Base-by-base conservation (phyloP, 1,284 basidiomycete species). In the Ustilago xerochloae region DNA sequence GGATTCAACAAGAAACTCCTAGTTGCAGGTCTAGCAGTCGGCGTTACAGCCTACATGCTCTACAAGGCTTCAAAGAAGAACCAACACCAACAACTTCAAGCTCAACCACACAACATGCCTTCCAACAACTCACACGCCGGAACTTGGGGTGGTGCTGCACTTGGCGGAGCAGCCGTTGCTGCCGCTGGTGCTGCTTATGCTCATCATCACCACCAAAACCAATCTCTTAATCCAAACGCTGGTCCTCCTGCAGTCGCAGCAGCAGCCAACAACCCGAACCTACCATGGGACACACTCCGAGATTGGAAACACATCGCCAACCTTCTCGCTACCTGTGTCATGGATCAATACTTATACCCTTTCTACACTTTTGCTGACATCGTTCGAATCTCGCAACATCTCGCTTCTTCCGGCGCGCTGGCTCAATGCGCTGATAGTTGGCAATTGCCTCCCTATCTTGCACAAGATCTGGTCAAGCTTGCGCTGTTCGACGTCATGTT, bases 401-500 rank as follows among this genome's bases (percentile, higher is more conserved):
- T 81, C 16, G 79, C 77, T 12, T 35, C 24, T 22, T 63, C 67
- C 1, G 78, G 76, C n/a, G 67, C 72, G 5, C 62, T 81, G 4
- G 62, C 47, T 3, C 62, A 70, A 30, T 63, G 61, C 29, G 74
- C 71, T 7, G 77, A 81, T n/a, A 54, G 71, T 15, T 81, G 79
- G 79, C 60, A 79, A 46, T 32, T 81, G n/a, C 79, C 79, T 6
- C 79, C 79, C 12, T 75, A 67, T 15, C 53, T 81, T 7, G 79
- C 71, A 5, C 74, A 79, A 33, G 79, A 81, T 60, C 55, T 81
- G 30, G 77, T 79, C 51, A 81, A 81, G 51, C 59, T 81, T 18
- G 75, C 77, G 28, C 53, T 81, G 18, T 81, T 81, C 50, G 79
- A 81, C 41, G 74, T 81, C 24, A 72, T 75, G 67, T 79, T 81